Evolutionary conservation across 139 green algal species (phyloP), one percentile per base, ranked within the genome.

Genomic region (Edaphochlamys debaryana): DNA sequence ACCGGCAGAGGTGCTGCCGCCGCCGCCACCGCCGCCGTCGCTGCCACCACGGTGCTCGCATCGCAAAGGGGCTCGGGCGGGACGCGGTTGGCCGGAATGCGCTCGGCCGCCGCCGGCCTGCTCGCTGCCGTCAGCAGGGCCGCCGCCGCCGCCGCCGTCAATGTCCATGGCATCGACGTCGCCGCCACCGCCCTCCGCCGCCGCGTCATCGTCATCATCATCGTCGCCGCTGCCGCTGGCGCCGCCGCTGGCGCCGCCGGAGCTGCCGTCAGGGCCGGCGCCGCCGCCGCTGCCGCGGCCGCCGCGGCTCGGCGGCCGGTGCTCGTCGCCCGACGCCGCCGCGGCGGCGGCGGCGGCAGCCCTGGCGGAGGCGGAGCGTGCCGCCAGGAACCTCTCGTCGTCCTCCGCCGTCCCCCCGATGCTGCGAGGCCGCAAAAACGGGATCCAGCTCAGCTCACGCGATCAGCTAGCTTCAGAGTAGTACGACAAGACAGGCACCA

Each of bases 361-460:
- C 20, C n/a, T 20, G 36, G 15, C 8, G 19, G 7, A 11, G 37
- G 19, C 56, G 2, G 34, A 50, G 32, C 70, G 70, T 32, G n/a
- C 40, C 13, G 70, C 48, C n/a, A 79, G 50, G 72, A 79, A 79
- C 2, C 54, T 36, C 52, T 67, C 72, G 23, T 79, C 72, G 6
- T 79, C 72, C 30, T 79, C 50, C 2, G 52, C 36, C 6, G 52
- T 68, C 25, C 52, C 25, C 25, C 19, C 52, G 34, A 79, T 67
- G 8, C 71, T 79, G 71, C 23, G 19, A 6, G 5, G 4, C 6
- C 5, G 6, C 34, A 36, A 8, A 7, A 70, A 29, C 8, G 20
- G 34, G 11, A 8, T 15, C 52, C 20, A 29, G 13, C 52, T 20
- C 52, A 30, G 13, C 52, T 6, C 52, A 62, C 52, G 20, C 52